These are phyloP conservation scores for Hemisphaericaspora nanyangensis DNA, from an alignment of 805 yeast genomes.

Conservation along the genomic window DNA sequence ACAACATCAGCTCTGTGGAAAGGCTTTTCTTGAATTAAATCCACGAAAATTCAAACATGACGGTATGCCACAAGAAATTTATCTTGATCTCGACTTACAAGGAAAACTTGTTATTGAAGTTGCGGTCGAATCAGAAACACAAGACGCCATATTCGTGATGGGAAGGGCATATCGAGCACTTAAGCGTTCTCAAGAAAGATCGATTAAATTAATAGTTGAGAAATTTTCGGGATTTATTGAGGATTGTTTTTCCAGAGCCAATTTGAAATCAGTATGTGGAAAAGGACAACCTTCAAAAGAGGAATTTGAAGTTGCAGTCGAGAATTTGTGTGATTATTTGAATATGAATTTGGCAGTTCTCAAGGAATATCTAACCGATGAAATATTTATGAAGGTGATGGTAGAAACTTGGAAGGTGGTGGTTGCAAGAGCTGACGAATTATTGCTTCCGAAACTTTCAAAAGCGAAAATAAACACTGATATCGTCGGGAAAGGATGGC, in stretches of 20 bases:
- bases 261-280: constrained; percentile 56
- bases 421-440: constrained; percentile 61
- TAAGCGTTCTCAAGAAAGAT: constrained; percentile 59
- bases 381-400: constrained; percentile 61
- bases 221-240: constrained; percentile 66
- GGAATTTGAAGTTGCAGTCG: constrained; percentile 59
- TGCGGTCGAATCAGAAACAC: constrained; percentile 73
- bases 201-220: constrained; percentile 65
- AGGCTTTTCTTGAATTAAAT: constrained; percentile 56
- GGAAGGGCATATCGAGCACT: constrained; percentile 72
- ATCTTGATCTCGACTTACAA: constrained; percentile 58
- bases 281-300: constrained; percentile 38
- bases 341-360: constrained; percentile 64
- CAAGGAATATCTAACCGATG: constrained; percentile 54
- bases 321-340: constrained; percentile 71
- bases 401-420: constrained; percentile 77
- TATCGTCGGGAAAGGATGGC: constrained; percentile 29
- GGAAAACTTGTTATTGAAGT: constrained; percentile 67
- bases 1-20: constrained; percentile 63
- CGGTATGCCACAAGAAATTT: constrained; percentile 60
- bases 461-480: constrained; percentile 22
- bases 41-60: constrained; percentile 62
- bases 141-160: constrained; percentile 76
- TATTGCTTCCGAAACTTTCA: constrained; percentile 70
- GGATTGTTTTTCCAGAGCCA: constrained; percentile 52